Base-by-base conservation (phyloP, 2,329 filamentous ascomycete species). In the Cordyceps farinosa region DNA sequence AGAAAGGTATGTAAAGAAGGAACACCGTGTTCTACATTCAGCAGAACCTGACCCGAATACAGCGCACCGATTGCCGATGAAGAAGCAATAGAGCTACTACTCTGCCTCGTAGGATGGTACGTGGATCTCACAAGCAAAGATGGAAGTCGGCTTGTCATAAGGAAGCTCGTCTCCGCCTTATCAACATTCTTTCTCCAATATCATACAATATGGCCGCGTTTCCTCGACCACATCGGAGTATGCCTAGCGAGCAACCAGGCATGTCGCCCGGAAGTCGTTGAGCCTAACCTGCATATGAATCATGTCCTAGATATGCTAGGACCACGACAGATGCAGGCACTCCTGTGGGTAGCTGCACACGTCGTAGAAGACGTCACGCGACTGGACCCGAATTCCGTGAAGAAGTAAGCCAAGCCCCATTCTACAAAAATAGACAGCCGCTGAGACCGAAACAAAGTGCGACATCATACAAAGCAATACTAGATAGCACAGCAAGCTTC, bases 111-210 rank as follows among this genome's bases (percentile, higher is more conserved):
- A 47, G 78, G 77, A 44, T 90, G 88, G 86, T 80, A 90, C 48
- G 76, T 88, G 30, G 75, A 77, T 36, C 83, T 84, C 10, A 72
- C 87, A 11, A 73, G 75, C 11, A 78, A 81, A 56, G 80, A 79
- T 1, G 81, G 82, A 5, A 82, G 84, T 3, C 77, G 82, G 3
- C 79, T 92, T 60, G 89, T 92, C 7, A 80, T 85, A 27, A 86
- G 86, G 68, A 95, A 95, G 75, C 80, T 94, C 30, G 90, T 89
- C 67, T 89, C 89, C n/a, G 89, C 90, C 7, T 77, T 94, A 7
- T 88, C 89, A 17, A 89, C 89, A 27, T 92, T 89, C 71, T 92
- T 90, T 70, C 80, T 91, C 38, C 88, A 88, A 64, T 90, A 90
- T 65, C 85, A 89, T 11, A 77, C 81, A 11, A 78, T 84, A 6